A percentile compares a stretch with the other conserved stretches of the same genome.
Evolutionary conservation across 805 yeast species (phyloP).

Genomic region (Schwanniomyces pseudopolymorphus): DNA sequence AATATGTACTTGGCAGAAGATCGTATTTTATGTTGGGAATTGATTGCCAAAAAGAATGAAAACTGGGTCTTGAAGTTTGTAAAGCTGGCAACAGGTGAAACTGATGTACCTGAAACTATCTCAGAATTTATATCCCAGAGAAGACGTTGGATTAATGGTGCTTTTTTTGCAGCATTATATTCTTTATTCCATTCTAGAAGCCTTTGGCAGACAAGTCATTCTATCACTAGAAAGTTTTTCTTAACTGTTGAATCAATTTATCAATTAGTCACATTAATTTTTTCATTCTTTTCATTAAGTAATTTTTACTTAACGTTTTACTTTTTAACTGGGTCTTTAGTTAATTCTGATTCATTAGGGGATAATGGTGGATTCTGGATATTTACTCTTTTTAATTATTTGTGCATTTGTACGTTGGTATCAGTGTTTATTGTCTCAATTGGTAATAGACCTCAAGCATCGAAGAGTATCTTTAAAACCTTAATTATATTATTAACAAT

Average conservation of each 20-base stretch:
- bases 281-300: slow-evolving; percentile 89
- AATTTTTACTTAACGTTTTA: slow-evolving; percentile 92
- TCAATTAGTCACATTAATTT: slow-evolving; percentile 75
- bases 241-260: slow-evolving; percentile 78
- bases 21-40: slow-evolving; percentile 93
- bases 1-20: slow-evolving; percentile 98
- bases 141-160: slow-evolving; percentile 96
- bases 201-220: slow-evolving; percentile 79
- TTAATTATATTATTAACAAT: slow-evolving; percentile 72
- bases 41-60: slow-evolving; percentile 79
- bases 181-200: slow-evolving; percentile 75
- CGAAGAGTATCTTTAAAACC: slow-evolving; percentile 70
- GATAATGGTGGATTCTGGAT: slow-evolving; percentile 77
- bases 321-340: slow-evolving; percentile 84
- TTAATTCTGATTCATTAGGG: slow-evolving; percentile 44
- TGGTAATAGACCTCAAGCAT: slow-evolving; percentile 98
- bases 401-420: slow-evolving; percentile 77
- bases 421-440: slow-evolving; percentile 90
- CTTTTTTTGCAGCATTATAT: slow-evolving; percentile 91
- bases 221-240: slow-evolving; percentile 62
- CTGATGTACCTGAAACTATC: slow-evolving; percentile 89
- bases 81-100: slow-evolving; percentile 90
- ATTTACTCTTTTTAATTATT: slow-evolving; percentile 82
- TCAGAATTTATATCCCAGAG: slow-evolving; percentile 89
- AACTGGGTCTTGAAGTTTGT: slow-evolving; percentile 92